Evolutionary conservation across 495 filamentous ascomycete species (phyloP), one percentile per base, ranked within the genome.

Genomic region (Xylaria nigripes): DNA sequence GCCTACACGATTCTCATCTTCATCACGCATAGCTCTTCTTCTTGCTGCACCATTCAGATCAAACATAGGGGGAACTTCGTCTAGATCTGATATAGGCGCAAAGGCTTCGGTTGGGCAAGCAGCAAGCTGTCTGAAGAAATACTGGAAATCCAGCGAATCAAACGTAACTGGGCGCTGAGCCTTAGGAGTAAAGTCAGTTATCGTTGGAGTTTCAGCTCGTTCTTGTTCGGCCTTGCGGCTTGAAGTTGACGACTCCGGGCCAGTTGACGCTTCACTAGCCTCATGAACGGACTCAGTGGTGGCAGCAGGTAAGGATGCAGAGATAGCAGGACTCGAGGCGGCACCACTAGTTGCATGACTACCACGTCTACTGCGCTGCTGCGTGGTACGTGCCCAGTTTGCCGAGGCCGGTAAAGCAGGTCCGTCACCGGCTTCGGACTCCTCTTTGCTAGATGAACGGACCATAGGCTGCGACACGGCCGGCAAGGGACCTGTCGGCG

Each of bases 371-470:
- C 86, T 86, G 38, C 82, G 79, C 53, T 82, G 81, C 30, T 86
- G 81, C 4, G 81, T 75, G 54, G 87, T 86, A 58, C 87, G 89
- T 6, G 90, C 93, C 93, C 93, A 99, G 64, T 84, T 96, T 4
- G 92, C 93, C 6, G 91, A 88, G 6, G 92, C 86, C 0, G 93
- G 93, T 13, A 99, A 77, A 9, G 90, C 94, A 38, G 94, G 86
- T 1, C 85, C 84, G 64, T 96, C 90, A 34, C 76, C 79, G 58
- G 74, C 76, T 34, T 83, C 73, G 6, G 83, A 78, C 38, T 83
- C 88, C 62, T 96, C 88, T 59, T 84, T 85, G 71, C 88, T 87
- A 18, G 79, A 76, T 64, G 88, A 83, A 34, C 87, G 75, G 45
- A 77, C 76, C 86, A 89, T 89, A 2, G 82, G 76, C 55, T 88